Base-by-base conservation (phyloP, 768 basidiomycete species). In the Boletus reticuloceps region DNA sequence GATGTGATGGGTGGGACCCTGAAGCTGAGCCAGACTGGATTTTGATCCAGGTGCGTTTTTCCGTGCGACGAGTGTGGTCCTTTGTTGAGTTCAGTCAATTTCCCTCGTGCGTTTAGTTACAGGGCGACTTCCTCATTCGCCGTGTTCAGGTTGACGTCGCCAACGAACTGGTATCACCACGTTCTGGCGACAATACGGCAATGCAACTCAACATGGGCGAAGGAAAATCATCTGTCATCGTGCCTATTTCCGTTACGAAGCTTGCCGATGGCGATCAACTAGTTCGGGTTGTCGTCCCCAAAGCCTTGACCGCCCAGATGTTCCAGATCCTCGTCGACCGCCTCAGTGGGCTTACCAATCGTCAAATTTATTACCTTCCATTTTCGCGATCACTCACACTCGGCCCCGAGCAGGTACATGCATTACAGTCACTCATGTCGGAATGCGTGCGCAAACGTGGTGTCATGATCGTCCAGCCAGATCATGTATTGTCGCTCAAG, bases 391-490 rank as follows among this genome's bases (percentile, higher is more conserved):
- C 71, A 5, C 55, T 74, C 8, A 51, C 57, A 32, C 38, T 72
- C 5, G 54, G 56, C 19, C 4, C 38, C 0, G 29, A 55, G 5
- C 52, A 65, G 48, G 55, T 70, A 13, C n/a, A 49, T 6, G 38
- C 41, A 12, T 63, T 80, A 12, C 56, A 56, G 14, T 12, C 40
- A 6, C 52, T 81, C 11, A 69, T 74, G 53, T 51, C 64, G 25
- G 65, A 71, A 40, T 83, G 81, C 50, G 64, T 62, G 51, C 49
- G 49, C 0, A 61, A 63, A 40, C 64, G 70, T 12, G 82, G 80
- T 0, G 55, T 82, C 6, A 60, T 82, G 7, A 63, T 82, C 1
- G 58, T 69, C 9, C 80, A 82, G 37, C 81, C 81, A 0, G 81
- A 82, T 31, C 80, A 29, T 9, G 27, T 29, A 9, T 29, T 29